Conservation (phyloP, 2,329 filamentous ascomycete species). For the Alternaria hordeiaustralica region DNA sequence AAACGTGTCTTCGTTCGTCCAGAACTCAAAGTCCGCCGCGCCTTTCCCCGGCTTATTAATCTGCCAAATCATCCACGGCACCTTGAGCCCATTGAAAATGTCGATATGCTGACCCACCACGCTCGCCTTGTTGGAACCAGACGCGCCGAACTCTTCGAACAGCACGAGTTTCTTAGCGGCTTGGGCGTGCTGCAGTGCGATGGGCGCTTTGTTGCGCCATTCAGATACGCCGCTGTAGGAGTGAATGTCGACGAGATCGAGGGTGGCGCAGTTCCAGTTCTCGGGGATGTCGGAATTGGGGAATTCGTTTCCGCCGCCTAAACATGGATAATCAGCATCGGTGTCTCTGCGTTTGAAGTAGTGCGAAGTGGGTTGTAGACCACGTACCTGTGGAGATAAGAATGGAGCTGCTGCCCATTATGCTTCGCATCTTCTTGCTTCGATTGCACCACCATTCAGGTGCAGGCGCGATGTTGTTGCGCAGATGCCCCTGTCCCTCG, state of each 20-base stretch:
- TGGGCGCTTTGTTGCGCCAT: constrained; percentile 8
- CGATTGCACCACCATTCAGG: constrained; percentile 12
- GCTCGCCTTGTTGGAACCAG: constrained; percentile 1
- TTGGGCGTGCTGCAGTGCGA: constrained; percentile 3
- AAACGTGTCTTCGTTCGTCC: constrained; percentile 5
- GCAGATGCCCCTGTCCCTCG: constrained; percentile 11
- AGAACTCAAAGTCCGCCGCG: constrained; percentile 12
- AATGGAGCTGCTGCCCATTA: constrained; percentile 7
- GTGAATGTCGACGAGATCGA: constrained; percentile 9
- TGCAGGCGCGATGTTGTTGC: constrained; percentile 4
- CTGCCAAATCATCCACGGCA: constrained; percentile 11
- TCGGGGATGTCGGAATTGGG: not conserved
- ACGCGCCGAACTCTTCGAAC: constrained; percentile 10
- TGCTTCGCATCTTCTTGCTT: constrained; percentile 12
- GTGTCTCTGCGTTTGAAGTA: no score
- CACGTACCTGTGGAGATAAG: constrained; percentile 8
- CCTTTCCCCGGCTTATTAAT: constrained; percentile 13
- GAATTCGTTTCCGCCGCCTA: not conserved
- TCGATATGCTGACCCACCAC: constrained; percentile 10
- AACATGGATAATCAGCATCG: accelerated
- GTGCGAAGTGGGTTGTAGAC: not conserved
- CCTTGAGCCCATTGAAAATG: constrained; percentile 10
- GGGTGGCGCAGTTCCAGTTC: not conserved
- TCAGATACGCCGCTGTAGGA: constrained; percentile 10
- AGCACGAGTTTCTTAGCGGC: constrained; percentile 7